These are phyloP conservation scores for Penicillium decumbens DNA, from an alignment of 2,329 filamentous ascomycete species.

Conservation along the genomic window DNA sequence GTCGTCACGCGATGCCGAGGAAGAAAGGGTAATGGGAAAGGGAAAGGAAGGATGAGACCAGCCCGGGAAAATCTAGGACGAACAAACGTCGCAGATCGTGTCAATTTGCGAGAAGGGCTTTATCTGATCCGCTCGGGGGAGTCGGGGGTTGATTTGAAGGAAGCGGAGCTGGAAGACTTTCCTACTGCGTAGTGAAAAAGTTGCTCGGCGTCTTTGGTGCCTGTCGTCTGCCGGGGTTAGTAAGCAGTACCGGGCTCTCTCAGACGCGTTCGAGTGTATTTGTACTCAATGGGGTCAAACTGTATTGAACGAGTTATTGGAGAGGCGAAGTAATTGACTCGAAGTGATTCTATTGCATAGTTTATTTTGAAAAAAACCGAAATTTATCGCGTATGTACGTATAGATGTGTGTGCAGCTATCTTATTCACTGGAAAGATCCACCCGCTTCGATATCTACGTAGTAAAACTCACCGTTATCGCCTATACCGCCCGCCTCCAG, in stretches of 20 bases:
- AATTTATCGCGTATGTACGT: not conserved
- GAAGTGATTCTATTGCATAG: not conserved
- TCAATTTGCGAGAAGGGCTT: conserved; percentile 13
- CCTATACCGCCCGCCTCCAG: conserved; percentile 20
- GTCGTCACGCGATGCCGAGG: conserved; percentile 27
- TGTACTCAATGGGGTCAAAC: not conserved
- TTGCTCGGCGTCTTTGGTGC: conserved; percentile 29
- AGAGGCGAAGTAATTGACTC: not conserved
- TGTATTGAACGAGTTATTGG: not conserved
- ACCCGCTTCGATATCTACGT: conserved; percentile 7
- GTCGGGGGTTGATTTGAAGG: conserved; percentile 14
- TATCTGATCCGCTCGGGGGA: conserved; percentile 25
- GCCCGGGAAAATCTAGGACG: conserved; percentile 25
- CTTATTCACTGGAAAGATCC: not conserved
- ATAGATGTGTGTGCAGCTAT: not conserved
- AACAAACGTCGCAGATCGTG: conserved; percentile 20
- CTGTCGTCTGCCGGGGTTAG: conserved; percentile 25
- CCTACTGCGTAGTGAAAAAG: conserved; percentile 28
- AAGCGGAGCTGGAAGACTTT: conserved; percentile 25
- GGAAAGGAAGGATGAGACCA: conserved; percentile 25
- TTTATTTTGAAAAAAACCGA: not conserved
- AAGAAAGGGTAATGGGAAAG: conserved; percentile 22
- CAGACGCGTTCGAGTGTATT: not conserved
- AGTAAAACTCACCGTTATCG: conserved; percentile 8
- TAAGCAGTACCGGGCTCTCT: conserved; percentile 4